phyloP scores from a whole-genome alignment of 2,329 filamentous ascomycete genomes.

The Leptoxyphium fumago region DNA sequence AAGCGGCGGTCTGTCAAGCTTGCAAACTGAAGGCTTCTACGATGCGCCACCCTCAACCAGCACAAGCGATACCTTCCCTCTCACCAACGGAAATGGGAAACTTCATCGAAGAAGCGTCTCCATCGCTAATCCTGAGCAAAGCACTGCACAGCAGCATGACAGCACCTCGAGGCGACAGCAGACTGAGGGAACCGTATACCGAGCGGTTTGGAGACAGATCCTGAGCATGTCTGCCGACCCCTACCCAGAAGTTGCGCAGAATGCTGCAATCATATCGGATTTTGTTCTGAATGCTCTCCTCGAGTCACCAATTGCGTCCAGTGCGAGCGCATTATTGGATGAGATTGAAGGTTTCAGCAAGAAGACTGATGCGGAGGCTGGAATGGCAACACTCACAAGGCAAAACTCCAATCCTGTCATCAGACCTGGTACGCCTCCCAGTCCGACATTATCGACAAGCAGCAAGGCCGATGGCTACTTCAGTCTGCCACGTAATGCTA shows the following conservation, averaged over 20 bases:
- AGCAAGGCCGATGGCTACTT: slow-evolving; percentile 45
- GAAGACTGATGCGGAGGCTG: slow-evolving; percentile 6
- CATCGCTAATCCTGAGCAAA: slow-evolving; percentile 3
- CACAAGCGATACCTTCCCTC: background rate
- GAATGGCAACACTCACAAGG: slow-evolving; percentile 10
- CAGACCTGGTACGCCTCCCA: slow-evolving; percentile 25
- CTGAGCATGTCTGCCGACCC: slow-evolving; percentile 85
- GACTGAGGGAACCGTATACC: slow-evolving; percentile 80
- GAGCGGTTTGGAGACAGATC: slow-evolving; percentile 86
- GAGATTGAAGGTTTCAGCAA: slow-evolving; percentile 29
- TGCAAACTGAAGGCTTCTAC: background rate
- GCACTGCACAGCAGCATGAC: slow-evolving; percentile 42
- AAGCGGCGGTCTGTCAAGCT: slow-evolving; percentile 8
- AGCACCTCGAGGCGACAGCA: slow-evolving; percentile 35
- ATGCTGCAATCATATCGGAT: slow-evolving; percentile 75
- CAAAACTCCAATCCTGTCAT: slow-evolving; percentile 36
- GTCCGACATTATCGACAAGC: slow-evolving; percentile 31
- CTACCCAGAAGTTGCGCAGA: slow-evolving; percentile 79
- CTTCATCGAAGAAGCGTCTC: slow-evolving; percentile 9
- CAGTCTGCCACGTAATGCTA: slow-evolving; percentile 47
- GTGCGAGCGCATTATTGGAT: slow-evolving; percentile 58
- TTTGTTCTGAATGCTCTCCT: slow-evolving; percentile 66
- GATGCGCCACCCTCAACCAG: background rate
- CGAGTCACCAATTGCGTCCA: slow-evolving; percentile 57
- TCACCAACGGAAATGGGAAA: background rate